phyloP scores from a whole-genome alignment of 2,329 filamentous ascomycete genomes.

The Metarhizium album region DNA sequence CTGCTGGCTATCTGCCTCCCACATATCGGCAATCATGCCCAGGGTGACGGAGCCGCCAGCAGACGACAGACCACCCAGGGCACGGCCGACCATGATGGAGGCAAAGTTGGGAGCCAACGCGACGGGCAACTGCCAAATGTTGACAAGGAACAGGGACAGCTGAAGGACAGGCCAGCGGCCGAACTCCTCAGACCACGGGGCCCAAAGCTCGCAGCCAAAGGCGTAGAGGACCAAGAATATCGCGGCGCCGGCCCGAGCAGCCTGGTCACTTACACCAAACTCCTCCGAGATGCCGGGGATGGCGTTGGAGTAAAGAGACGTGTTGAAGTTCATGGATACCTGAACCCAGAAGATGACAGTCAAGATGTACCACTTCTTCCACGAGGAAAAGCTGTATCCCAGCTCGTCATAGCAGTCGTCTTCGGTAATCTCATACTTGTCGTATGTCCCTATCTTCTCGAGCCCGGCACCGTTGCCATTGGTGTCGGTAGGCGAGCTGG shows the following conservation, averaged over 20 bases:
- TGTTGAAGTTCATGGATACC: constrained; percentile 72
- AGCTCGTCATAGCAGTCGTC: constrained; percentile 56
- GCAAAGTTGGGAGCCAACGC: constrained; percentile 64
- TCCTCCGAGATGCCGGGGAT: constrained; percentile 53
- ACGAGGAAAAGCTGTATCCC: constrained; percentile 47
- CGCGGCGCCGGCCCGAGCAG: constrained; percentile 62
- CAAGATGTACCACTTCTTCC: constrained; percentile 64
- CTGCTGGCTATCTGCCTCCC: constrained; percentile 59
- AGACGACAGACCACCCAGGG: constrained; percentile 58
- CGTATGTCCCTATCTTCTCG: constrained; percentile 26
- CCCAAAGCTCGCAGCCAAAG: constrained; percentile 82
- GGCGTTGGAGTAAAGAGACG: constrained; percentile 62
- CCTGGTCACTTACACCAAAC: constrained; percentile 57
- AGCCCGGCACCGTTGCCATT: constrained; percentile 24
- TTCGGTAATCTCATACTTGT: constrained; percentile 37
- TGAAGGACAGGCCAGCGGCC: constrained; percentile 69
- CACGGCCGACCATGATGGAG: constrained; percentile 58
- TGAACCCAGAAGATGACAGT: constrained; percentile 65
- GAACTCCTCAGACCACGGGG: constrained; percentile 76
- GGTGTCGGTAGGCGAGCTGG: constrained; percentile 5
- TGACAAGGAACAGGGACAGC: constrained; percentile 61
- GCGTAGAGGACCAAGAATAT: constrained; percentile 73
- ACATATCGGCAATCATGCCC: constrained; percentile 67
- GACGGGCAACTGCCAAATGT: constrained; percentile 65
- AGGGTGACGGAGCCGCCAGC: constrained; percentile 64